Evolutionary conservation across 208 protist species (phyloP).

Genomic region (Crithidia mellificae): DNA sequence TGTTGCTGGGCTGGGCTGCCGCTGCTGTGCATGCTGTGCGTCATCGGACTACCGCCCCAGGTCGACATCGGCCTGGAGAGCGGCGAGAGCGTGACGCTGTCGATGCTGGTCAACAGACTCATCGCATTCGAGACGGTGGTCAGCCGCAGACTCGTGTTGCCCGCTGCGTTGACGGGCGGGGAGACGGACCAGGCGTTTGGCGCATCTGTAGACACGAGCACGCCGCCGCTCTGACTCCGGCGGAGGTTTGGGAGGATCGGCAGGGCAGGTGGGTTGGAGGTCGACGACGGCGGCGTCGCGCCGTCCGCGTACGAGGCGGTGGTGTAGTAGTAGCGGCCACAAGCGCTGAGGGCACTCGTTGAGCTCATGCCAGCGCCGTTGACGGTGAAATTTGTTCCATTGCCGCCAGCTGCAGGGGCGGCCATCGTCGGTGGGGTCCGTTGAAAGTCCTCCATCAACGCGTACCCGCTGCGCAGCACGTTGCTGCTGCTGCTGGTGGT

Average conservation of each 20-base stretch:
- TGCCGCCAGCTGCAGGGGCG: no score
- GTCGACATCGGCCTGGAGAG: conserved; percentile 46
- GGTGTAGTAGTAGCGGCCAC: not conserved
- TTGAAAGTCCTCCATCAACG: not conserved
- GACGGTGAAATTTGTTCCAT: no score
- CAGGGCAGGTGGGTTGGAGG: conserved; percentile 4
- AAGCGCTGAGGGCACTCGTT: not conserved
- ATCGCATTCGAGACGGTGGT: conserved; percentile 5
- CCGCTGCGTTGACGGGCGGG: not conserved
- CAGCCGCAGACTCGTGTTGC: conserved; percentile 9
- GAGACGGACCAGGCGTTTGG: not conserved
- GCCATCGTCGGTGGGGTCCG: conserved; percentile 2
- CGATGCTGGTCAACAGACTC: conserved; percentile 16
- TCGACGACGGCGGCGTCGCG: conserved; percentile 3
- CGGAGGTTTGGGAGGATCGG: not conserved
- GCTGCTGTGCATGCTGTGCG: conserved; percentile 11
- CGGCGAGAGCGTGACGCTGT: conserved; percentile 44
- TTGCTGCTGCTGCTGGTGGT: no score
- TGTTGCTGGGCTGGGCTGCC: not conserved
- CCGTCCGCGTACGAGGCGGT: not conserved
- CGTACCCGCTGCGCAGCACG: not conserved
- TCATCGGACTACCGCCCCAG: conserved; percentile 16
- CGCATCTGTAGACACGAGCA: not conserved
- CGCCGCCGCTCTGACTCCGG: conserved; percentile 3
- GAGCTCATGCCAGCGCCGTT: not conserved